Percentiles rank a stretch among this genome's conserved stretches.
Evolutionary conservation across 305 asterid species (phyloP).

Genomic region (Lippia alba): DNA sequence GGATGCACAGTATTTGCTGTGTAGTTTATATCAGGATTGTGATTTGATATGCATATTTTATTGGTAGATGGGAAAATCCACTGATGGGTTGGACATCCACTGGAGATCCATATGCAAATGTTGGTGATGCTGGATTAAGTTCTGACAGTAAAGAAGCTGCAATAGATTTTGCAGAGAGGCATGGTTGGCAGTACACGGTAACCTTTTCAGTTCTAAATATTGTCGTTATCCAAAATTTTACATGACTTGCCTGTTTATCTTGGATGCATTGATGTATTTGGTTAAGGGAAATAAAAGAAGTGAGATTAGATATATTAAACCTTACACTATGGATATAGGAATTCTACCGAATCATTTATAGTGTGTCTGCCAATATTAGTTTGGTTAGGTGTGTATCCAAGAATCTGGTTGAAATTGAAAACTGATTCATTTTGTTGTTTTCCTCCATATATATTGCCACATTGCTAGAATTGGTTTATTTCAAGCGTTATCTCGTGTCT

Average conservation of each 20-base stretch:
- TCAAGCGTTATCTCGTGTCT: background rate
- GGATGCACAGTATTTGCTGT: constrained; percentile 1
- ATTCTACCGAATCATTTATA: background rate
- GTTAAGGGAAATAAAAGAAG: background rate
- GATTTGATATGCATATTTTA: constrained; percentile 9
- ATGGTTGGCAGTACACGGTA: constrained; percentile 98
- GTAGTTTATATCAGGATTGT: background rate
- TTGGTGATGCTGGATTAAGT: constrained; percentile 84
- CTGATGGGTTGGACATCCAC: constrained; percentile 99
- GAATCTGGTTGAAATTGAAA: background rate
- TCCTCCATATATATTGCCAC: background rate
- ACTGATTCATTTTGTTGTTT: background rate
- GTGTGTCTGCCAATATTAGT: background rate
- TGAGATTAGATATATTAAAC: background rate
- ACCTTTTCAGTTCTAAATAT: too few relatives aligned
- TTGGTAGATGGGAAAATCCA: constrained; percentile 95
- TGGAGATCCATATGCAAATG: constrained; percentile 96
- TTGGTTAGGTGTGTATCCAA: constrained; percentile 3
- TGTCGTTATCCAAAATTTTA: too few relatives aligned
- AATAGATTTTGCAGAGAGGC: constrained; percentile 75
- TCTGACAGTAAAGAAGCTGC: constrained; percentile 96
- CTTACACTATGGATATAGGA: background rate
- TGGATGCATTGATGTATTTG: background rate
- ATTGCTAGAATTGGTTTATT: background rate
- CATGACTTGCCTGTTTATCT: background rate